phyloP scores from a whole-genome alignment of 352 stramenopile species.

The Phytophthora brassicae region DNA sequence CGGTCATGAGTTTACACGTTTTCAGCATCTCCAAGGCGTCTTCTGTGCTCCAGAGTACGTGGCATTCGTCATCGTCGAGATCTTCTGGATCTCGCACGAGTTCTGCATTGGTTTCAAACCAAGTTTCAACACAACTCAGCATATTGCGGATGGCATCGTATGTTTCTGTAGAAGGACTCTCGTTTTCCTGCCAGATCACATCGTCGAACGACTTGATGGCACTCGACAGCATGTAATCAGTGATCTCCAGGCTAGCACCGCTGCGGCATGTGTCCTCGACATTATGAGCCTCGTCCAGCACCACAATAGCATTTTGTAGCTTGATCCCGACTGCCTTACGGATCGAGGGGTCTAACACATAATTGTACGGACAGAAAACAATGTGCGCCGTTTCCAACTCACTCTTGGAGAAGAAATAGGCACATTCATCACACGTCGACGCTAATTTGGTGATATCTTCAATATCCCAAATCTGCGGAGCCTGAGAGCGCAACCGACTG shows the following conservation, averaged over 20 bases:
- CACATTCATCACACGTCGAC: constrained; percentile 65
- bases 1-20: constrained; percentile 29
- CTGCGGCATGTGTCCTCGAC: constrained; percentile 83
- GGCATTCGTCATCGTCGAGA: constrained; percentile 32
- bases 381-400: constrained; percentile 57
- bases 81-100: constrained; percentile 27
- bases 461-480: constrained; percentile 76
- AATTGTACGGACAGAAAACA: constrained; percentile 88
- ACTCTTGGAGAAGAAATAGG: constrained; percentile 69
- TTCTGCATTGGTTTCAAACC: constrained; percentile 40
- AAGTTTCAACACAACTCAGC: constrained; percentile 47
- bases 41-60: constrained; percentile 60
- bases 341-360: constrained; percentile 77
- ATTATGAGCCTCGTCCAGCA: constrained; percentile 87
- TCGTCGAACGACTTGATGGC: constrained; percentile 62
- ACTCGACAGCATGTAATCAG: constrained; percentile 38
- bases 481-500: constrained; percentile 27
- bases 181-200: constrained; percentile 56
- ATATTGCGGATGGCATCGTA: constrained; percentile 51
- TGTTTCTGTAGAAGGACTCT: constrained; percentile 9
- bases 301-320: constrained; percentile 72
- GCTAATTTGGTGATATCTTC: constrained; percentile 67
- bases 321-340: constrained; percentile 62
- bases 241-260: constrained; percentile 72
- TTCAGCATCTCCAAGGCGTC: constrained; percentile 60